Base-by-base conservation (phyloP, 1,284 basidiomycete species). In the Fistulina hepatica region DNA sequence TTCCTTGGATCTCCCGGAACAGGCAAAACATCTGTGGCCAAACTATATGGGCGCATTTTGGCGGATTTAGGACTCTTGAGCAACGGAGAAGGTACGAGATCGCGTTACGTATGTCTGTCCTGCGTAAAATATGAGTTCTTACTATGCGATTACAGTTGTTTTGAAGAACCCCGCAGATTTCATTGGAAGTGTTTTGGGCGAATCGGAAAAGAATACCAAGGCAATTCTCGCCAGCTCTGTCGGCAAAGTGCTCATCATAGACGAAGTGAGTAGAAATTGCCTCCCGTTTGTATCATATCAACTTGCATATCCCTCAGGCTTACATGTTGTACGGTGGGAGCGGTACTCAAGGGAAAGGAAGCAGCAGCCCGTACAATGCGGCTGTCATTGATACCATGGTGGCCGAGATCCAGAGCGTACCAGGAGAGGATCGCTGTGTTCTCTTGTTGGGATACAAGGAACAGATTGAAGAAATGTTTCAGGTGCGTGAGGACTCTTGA, bases 361-460 rank as follows among this genome's bases (percentile, higher is more conserved):
- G 50, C 34, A 21, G 75, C 80, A n/a, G n/a, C 45, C 51, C 59
- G 0, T 81, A 59, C 56, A 80, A 76, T 50, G 75, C 72, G 1
- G 64, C 75, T 0, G 79, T 81, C 27, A 75, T 81, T 35, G 78
- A 81, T 44, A 80, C 79, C 1, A 71, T 81, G 37, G 78, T 81
- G 0, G 78, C 79, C 0, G 78, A 80, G 51, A 69, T 81, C 6
- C 79, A 81, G 47, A 76, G 66, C 37, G 64, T 64, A 2, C 73
- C 74, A 0, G 76, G 77, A 0, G 77, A 81, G 41, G 79, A 81
- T 48, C 66, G 77, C 3, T 79, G 76, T 40, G 74, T 81, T 1
- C 58, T 81, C 20, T 49, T 81, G 24, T 52, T 79, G 1, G 77
- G 79, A 9, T 81, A 81, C 50, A 69, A 72, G 42, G 59, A 69